Evolutionary conservation across 108 stramenopile genomes (phyloP), one percentile per base, ranked within the genome.

Genomic region (Stephanodiscus triporus): DNA sequence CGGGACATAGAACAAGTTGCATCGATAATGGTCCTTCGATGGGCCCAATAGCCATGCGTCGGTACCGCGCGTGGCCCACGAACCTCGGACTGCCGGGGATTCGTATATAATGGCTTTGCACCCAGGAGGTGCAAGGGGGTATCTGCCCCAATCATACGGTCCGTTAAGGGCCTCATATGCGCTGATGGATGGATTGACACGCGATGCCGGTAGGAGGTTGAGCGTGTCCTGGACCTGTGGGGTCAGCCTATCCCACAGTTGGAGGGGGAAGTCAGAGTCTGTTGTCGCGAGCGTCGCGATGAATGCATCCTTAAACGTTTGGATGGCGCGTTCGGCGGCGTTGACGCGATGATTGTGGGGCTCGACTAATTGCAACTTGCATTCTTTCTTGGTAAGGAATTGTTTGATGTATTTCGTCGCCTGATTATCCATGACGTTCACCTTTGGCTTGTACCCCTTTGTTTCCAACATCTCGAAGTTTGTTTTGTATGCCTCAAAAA

Each of bases 51-150:
- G 65, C 63, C 63, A 79, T 57, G 70, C 72, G 27, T 79, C 57
- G 9, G 22, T 64, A 0, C 22, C 76, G 48, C 37, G 50, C 13
- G 65, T 6, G 2, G 23, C 19, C 50, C 78, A 86, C 4, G 75
- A 71, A 6, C 36, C 23, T 27, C 60, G 23, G 1, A 17, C 29
- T 1, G 20, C 37, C 26, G 82, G 72, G 49, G 55, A 61, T 24
- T 53, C 49, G 20, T 75, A 72, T 0, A 55, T 50, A 6, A 84
- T 10, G 34, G 70, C 72, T 43, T 43, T 24, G 11, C 24, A 73
- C 0, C 84, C 87, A 4, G 65, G 67, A 38, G 87, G 87, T 8
- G 78, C 84, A 11, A 81, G 50, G 22, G 87, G 87, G 43, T 73
- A 63, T 13, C 65, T 51, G 48, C 83, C 80, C 74, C 49, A 83